Evolutionary conservation across 2,329 filamentous ascomycete species (phyloP).

Genomic region (Pleoardoris graminearum): DNA sequence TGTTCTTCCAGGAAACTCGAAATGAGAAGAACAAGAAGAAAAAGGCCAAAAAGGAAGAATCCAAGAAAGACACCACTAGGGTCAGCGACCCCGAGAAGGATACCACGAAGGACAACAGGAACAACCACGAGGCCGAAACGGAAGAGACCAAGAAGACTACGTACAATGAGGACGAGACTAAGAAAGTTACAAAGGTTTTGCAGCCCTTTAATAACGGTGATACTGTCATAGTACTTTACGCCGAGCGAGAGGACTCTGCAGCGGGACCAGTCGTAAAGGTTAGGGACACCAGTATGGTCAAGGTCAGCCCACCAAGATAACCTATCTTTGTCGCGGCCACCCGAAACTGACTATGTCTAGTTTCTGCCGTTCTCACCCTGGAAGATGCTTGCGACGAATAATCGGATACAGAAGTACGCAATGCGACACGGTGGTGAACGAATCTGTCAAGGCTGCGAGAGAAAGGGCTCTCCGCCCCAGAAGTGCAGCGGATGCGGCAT

Average conservation of each 20-base stretch:
- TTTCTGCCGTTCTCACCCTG: background rate
- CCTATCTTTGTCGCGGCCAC: no score
- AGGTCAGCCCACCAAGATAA: constrained; percentile 6
- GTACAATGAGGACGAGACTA: background rate
- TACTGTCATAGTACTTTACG: constrained; percentile 18
- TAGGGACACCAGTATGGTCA: background rate
- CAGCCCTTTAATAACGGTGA: background rate
- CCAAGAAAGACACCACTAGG: background rate
- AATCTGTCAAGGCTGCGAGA: constrained; percentile 14
- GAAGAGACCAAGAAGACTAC: background rate
- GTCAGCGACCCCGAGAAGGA: no score
- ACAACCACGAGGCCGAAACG: background rate
- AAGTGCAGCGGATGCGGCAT: constrained; percentile 11
- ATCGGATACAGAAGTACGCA: constrained; percentile 7
- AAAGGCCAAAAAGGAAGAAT: background rate
- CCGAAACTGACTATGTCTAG: background rate
- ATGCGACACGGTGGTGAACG: constrained; percentile 5
- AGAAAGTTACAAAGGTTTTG: background rate
- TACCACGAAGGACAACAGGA: background rate
- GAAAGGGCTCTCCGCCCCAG: constrained; percentile 4
- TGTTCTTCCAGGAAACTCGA: constrained; percentile 17
- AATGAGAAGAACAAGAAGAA: background rate
- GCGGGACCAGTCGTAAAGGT: background rate
- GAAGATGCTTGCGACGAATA: background rate
- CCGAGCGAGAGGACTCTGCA: constrained; percentile 7